Base-by-base conservation (phyloP, 2,329 filamentous ascomycete species). In the Botrytis cinerea region DNA sequence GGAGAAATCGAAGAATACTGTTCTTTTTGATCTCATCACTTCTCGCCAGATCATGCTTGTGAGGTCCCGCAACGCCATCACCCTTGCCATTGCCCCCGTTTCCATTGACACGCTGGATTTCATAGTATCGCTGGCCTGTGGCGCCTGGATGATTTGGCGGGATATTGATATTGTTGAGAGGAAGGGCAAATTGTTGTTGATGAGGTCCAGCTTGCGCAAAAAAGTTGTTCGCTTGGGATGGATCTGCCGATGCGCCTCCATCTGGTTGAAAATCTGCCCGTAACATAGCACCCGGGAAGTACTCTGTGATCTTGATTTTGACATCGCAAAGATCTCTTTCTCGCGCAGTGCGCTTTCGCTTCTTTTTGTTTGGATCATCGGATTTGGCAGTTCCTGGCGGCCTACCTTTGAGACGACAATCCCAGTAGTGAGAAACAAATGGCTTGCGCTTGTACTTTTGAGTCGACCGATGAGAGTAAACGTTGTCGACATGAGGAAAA, bases 301-400 rank as follows among this genome's bases (percentile, higher is more conserved):
- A 93, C 81, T 95, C 92, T 4, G 92, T 94, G 74, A 95, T 93
- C 81, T 94, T 95, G 81, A 95, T 94, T 83, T 95, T 95, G 76
- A 95, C 92, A 81, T 95, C 92, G 81, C 93, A 95, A n/a, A 94
- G 85, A 82, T 94, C 91, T 20, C 91, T 86, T 81, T 93, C 90
- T 60, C 93, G 86, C n/a, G 91, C 91, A 51, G 87, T 89, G 40
- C 93, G 89, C 82, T 93, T 94, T 54, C 93, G 87, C 82, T 94
- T 94, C 86, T 93, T 94, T 84, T 94, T 94, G 80, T 89, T 90
- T 0, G 93, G 92, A 78, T 95, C 92, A 64, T 92, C 89, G 0
- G 91, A 93, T 81, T 95, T 94, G 74, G 91, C 91, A 6, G 92
- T 95, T 45, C 93, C 93, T 0, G 92, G 90, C 0, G 92, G 92